Conservation (phyloP, 2,329 filamentous ascomycete genomes). For the Cladophialophora yegresii region DNA sequence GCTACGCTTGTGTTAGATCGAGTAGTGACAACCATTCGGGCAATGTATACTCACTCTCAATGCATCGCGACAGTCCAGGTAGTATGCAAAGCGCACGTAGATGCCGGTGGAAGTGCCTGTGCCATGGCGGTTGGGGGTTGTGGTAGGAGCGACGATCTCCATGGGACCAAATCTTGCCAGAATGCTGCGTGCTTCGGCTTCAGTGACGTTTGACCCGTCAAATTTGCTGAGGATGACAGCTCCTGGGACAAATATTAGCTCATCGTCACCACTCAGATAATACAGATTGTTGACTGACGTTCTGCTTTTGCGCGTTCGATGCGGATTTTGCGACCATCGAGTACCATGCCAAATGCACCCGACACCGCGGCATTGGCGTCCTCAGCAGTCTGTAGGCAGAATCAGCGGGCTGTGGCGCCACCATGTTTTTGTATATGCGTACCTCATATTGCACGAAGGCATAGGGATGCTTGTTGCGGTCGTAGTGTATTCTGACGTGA, state of each 20-base stretch:
- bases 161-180: slow-evolving; percentile 34
- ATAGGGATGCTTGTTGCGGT: slow-evolving; percentile 42
- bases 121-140: slow-evolving; percentile 11
- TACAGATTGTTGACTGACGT: slow-evolving; percentile 28
- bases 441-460: slow-evolving; percentile 47
- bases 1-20: slow-evolving; percentile 18
- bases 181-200: slow-evolving; percentile 28
- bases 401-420: slow-evolving; percentile 14
- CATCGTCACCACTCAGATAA: background rate
- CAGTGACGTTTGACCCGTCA: slow-evolving; percentile 28
- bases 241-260: slow-evolving; percentile 24
- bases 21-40: background rate
- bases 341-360: slow-evolving; percentile 19
- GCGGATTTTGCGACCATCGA: slow-evolving; percentile 35
- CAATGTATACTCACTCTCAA: slow-evolving; percentile 25
- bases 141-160: slow-evolving; percentile 24
- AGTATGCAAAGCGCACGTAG: slow-evolving; percentile 36
- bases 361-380: slow-evolving; percentile 38
- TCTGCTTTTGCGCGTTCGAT: slow-evolving; percentile 34
- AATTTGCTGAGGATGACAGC: slow-evolving; percentile 32
- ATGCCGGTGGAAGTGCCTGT: slow-evolving; percentile 22
- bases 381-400: slow-evolving; percentile 35
- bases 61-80: slow-evolving; percentile 36
- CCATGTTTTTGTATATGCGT: slow-evolving; percentile 12
- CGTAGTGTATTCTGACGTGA: slow-evolving; percentile 43